Conservation (phyloP, 441 rosid species). For the Pelargonium cotyledonis region DNA sequence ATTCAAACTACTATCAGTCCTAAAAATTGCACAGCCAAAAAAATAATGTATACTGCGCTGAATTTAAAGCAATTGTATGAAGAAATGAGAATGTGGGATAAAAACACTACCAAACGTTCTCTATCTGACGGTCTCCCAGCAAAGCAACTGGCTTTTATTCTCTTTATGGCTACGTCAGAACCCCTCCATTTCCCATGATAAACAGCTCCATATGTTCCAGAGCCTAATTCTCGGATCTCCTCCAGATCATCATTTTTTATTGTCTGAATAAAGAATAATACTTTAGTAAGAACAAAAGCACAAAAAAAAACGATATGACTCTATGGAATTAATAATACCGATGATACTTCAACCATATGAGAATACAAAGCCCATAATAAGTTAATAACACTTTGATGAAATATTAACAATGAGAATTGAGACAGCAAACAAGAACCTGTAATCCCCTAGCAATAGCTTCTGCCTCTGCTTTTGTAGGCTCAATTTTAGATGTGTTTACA, state of each 20-base stretch:
- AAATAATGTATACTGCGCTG: conserved; percentile 1
- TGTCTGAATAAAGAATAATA: conserved; percentile 41
- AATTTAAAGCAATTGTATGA: not conserved
- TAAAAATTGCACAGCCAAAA: not conserved
- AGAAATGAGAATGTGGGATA: conserved; percentile 18
- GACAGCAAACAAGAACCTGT: conserved; percentile 47
- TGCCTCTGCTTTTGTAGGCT: conserved; percentile 90
- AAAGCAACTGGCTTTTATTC: conserved; percentile 96
- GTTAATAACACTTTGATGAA: not conserved
- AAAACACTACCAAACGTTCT: conserved; percentile 68
- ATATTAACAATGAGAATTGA: conserved; percentile 9
- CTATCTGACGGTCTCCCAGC: conserved; percentile 94
- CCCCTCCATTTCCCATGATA: conserved; percentile 98
- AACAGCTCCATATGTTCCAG: conserved; percentile 92
- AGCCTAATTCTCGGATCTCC: conserved; percentile 82
- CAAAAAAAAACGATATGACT: not conserved
- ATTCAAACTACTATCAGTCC: not conserved
- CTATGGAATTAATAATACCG: conserved; percentile 7
- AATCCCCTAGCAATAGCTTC: conserved; percentile 89
- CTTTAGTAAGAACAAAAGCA: not conserved
- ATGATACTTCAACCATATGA: conserved; percentile 1
- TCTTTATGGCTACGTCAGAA: conserved; percentile 90
- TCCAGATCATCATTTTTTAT: conserved; percentile 85
- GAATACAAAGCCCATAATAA: conserved; percentile 2
- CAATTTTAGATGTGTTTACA: conserved; percentile 57